Percentiles rank a stretch among this genome's conserved stretches.
phyloP scores from a whole-genome alignment of 2,329 filamentous ascomycete species.

The Gaeumannomyces tritici region DNA sequence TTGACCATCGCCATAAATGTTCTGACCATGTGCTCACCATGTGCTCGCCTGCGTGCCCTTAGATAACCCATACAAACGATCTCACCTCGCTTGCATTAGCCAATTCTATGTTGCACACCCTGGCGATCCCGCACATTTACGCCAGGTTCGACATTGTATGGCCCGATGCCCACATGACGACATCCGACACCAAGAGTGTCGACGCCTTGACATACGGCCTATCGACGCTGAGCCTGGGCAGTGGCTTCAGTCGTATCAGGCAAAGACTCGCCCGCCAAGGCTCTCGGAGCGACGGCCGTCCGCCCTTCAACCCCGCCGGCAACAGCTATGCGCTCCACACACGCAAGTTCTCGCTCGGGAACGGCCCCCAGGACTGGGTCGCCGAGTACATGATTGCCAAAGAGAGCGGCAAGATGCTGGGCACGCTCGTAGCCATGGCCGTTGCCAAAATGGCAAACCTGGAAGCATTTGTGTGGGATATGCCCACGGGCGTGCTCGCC shows the following conservation, averaged over 20 bases:
- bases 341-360: conserved; percentile 76
- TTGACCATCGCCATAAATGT: no score
- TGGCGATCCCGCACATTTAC: conserved; percentile 73
- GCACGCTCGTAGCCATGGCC: conserved; percentile 68
- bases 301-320: not conserved
- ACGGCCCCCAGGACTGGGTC: conserved; percentile 70
- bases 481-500: conserved; percentile 74
- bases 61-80: conserved; percentile 77
- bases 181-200: conserved; percentile 61
- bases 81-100: conserved; percentile 68
- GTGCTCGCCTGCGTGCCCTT: conserved; percentile 6
- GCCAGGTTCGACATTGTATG: conserved; percentile 82
- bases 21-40: conserved; percentile 1
- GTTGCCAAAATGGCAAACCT: conserved; percentile 75
- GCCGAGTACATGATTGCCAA: conserved; percentile 74
- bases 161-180: conserved; percentile 60
- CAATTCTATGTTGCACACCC: conserved; percentile 65
- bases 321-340: conserved; percentile 66
- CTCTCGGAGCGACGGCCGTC: not conserved
- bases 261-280: conserved; percentile 19
- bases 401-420: conserved; percentile 82
- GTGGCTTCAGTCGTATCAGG: conserved; percentile 29
- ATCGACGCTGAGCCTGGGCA: conserved; percentile 67
- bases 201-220: conserved; percentile 78
- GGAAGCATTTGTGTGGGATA: conserved; percentile 79